Evolutionary conservation across 345 rosid genomes (phyloP), one percentile per base, ranked within the genome.

Genomic region (Carallia pectinifolia): DNA sequence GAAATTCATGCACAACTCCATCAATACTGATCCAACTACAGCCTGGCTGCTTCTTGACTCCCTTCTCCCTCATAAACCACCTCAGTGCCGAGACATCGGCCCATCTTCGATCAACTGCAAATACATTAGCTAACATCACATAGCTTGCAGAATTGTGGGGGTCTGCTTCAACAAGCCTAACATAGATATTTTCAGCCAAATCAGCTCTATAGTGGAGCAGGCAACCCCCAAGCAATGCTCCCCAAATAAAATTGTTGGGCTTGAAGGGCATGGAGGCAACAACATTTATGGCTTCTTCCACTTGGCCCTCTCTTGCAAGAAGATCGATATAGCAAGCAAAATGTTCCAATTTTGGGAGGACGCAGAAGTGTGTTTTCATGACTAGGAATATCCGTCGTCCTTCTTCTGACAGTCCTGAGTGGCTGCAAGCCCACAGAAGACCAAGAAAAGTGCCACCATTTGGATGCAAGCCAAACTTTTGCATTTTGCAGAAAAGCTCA

Each of bases 171-270:
- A 75, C 72, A 60, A 83, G 82, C 67, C 17, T 80, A 38, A 40
- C 40, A 5, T 81, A 75, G 12, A 77, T 64, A 39, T 65, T 65
- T 66, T 59, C 76, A 61, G 86, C 81, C 44, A 77, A 37, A 40
- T 80, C 82, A 47, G 63, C 40, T 66, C 80, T 73, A 48, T 70
- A 72, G 36, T 83, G 84, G 70, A 80, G 80, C 70, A 80, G 37
- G 60, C 84, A 80, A 62, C 86, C 84, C 23, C 83, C 80, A n/a
- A 82, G 85, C 68, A 82, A 61, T 58, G 83, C 75, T 10, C 86
- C 84, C 86, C 86, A 83, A 27, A 83, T 82, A 38, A 80, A 67
- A 58, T 83, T 73, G 53, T 80, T 83, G 40, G 84, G 82, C 54
- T 78, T 70, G 58, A 64, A 80, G 59, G 86, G 82, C 86, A 83